These are phyloP conservation scores for Phoma sp. DNA, from an alignment of 2,329 filamentous ascomycete species.

Conservation along the genomic window DNA sequence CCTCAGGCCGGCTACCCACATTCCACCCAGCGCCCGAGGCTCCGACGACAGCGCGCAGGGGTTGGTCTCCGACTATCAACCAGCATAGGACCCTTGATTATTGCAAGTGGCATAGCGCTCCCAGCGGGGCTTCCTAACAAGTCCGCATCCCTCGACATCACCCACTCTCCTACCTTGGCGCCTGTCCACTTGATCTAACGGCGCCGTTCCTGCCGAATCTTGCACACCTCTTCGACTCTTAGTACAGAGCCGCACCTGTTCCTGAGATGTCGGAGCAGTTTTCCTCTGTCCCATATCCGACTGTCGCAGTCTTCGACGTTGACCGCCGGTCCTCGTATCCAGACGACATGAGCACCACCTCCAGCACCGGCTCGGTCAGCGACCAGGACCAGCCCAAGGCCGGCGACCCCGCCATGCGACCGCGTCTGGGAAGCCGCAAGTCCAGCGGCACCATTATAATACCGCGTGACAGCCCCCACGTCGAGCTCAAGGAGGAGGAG, in stretches of 20 bases:
- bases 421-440: slow-evolving; percentile 75
- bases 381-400: slow-evolving; percentile 42
- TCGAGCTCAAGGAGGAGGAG: slow-evolving; percentile 75
- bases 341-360: slow-evolving; percentile 49
- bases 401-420: slow-evolving; percentile 63
- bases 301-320: slow-evolving; percentile 28
- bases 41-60: slow-evolving; percentile 21
- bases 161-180: slow-evolving; percentile 36
- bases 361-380: slow-evolving; percentile 56
- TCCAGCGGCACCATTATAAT: slow-evolving; percentile 85
- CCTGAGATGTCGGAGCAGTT: slow-evolving; percentile 29
- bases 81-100: slow-evolving; percentile 29
- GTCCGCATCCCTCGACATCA: slow-evolving; percentile 26
- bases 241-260: slow-evolving; percentile 26
- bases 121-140: slow-evolving; percentile 28
- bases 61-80: slow-evolving; percentile 27
- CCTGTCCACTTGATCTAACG: slow-evolving; percentile 34
- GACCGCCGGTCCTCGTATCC: slow-evolving; percentile 33
- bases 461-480: slow-evolving; percentile 75
- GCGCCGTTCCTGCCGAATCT: slow-evolving; percentile 25
- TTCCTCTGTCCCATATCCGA: slow-evolving; percentile 37
- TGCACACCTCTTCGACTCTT: slow-evolving; percentile 23
- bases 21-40: slow-evolving; percentile 21
- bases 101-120: slow-evolving; percentile 21
- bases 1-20: slow-evolving; percentile 14